Evolutionary conservation across 805 yeast species (phyloP).

Genomic region (Candida tibetensis): DNA sequence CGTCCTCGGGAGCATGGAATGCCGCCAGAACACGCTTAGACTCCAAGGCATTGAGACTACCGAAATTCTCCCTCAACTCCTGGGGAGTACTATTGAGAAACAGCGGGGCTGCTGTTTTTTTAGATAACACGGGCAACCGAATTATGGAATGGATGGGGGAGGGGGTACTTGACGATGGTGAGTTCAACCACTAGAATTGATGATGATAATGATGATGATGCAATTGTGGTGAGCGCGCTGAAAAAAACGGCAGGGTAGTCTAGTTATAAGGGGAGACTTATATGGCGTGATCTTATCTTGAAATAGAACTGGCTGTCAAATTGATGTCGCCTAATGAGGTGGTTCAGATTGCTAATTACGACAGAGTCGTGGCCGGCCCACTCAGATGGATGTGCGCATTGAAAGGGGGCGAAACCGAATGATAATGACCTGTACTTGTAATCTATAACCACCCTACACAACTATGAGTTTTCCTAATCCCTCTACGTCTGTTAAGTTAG

Average conservation of each 20-base stretch:
- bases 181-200: too few species aligned
- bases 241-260: too few species aligned
- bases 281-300: too few species aligned
- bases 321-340: too few species aligned
- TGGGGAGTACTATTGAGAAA: constrained; percentile 8
- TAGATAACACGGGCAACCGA: constrained; percentile 2
- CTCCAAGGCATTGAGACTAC: constrained; percentile 10
- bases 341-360: too few species aligned
- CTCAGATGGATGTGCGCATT: not conserved
- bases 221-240: too few species aligned
- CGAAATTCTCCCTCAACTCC: constrained; percentile 12
- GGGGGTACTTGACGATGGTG: not conserved
- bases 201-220: too few species aligned
- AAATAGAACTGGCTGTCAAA: too few species aligned
- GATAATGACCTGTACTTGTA: not conserved
- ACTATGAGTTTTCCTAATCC: constrained; percentile 30
- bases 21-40: constrained; percentile 4
- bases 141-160: constrained; percentile 2
- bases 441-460: too few species aligned
- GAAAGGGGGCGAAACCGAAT: not conserved
- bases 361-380: too few species aligned
- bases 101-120: constrained; percentile 7
- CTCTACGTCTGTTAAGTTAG: constrained; percentile 80
- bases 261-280: too few species aligned
- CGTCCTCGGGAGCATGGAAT: not conserved